Percentiles rank a stretch among this genome's conserved stretches.
phyloP scores from a whole-genome alignment of 805 yeast genomes.

The Wickerhamiella allomyrinae region DNA sequence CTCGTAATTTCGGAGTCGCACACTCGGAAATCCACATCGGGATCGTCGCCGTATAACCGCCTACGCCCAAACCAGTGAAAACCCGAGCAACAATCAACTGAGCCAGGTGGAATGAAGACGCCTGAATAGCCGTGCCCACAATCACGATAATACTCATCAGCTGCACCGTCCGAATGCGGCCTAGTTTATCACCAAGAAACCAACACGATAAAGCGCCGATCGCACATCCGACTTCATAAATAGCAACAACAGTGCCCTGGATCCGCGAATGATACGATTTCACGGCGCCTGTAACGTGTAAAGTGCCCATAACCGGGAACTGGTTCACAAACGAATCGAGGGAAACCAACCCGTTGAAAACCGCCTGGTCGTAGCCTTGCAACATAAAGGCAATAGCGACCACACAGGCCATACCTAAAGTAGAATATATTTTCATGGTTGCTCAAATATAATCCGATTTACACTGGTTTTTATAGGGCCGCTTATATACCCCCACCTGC shows the following conservation, averaged over 20 bases:
- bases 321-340: conserved; percentile 17
- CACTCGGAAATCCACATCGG: conserved; percentile 68
- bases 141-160: conserved; percentile 35
- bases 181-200: conserved; percentile 40
- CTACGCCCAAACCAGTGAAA: conserved; percentile 54
- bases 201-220: conserved; percentile 47
- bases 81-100: conserved; percentile 59
- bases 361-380: conserved; percentile 58
- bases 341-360: conserved; percentile 32
- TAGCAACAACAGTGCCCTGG: conserved; percentile 20
- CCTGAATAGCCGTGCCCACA: conserved; percentile 44
- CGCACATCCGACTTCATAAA: conserved; percentile 56
- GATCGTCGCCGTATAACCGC: conserved; percentile 54
- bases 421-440: not conserved
- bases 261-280: conserved; percentile 13
- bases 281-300: not conserved
- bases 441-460: no score
- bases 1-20: conserved; percentile 44
- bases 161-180: conserved; percentile 39
- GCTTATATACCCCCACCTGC: no score
- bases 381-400: conserved; percentile 14
- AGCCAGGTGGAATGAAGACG: conserved; percentile 39
- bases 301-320: conserved; percentile 12
- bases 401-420: not conserved
- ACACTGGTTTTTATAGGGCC: no score